Conservation (phyloP, 2,329 filamentous ascomycete genomes). For the Coleophoma eucalyptorum region DNA sequence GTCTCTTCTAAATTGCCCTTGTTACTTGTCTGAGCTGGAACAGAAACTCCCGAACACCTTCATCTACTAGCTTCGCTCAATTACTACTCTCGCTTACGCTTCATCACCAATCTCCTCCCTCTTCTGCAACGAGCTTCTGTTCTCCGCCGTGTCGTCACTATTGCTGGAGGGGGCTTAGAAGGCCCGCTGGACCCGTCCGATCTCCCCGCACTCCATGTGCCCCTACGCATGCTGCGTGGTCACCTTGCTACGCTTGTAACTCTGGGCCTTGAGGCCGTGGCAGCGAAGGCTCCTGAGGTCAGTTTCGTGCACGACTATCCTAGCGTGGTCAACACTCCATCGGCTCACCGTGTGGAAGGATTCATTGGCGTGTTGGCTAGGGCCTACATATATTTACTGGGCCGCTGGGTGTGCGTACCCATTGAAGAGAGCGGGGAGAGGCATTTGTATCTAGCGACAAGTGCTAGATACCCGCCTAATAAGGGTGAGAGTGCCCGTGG, state of each 20-base stretch:
- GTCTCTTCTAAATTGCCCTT: background rate
- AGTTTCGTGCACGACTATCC: conserved; percentile 18
- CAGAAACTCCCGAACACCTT: conserved; percentile 53
- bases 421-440: conserved; percentile 12
- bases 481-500: background rate
- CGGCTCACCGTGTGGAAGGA: conserved; percentile 2
- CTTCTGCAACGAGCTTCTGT: conserved; percentile 39
- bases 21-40: background rate
- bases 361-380: conserved; percentile 2
- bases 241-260: conserved; percentile 13
- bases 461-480: background rate
- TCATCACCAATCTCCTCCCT: conserved; percentile 52
- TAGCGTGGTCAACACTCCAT: conserved; percentile 10
- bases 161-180: conserved; percentile 13
- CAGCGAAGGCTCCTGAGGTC: conserved; percentile 10
- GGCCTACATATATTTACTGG: background rate
- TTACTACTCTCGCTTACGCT: conserved; percentile 52
- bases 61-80: conserved; percentile 42
- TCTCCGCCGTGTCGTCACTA: conserved; percentile 46
- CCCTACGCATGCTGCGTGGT: conserved; percentile 4
- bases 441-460: conserved; percentile 1
- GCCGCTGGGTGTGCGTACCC: conserved; percentile 6
- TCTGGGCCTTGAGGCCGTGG: conserved; percentile 14
- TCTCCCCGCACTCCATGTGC: conserved; percentile 12
- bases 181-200: conserved; percentile 14